These are phyloP conservation scores for Domatiomyces catenatus DNA, from an alignment of 2,329 filamentous ascomycete genomes.

Conservation along the genomic window DNA sequence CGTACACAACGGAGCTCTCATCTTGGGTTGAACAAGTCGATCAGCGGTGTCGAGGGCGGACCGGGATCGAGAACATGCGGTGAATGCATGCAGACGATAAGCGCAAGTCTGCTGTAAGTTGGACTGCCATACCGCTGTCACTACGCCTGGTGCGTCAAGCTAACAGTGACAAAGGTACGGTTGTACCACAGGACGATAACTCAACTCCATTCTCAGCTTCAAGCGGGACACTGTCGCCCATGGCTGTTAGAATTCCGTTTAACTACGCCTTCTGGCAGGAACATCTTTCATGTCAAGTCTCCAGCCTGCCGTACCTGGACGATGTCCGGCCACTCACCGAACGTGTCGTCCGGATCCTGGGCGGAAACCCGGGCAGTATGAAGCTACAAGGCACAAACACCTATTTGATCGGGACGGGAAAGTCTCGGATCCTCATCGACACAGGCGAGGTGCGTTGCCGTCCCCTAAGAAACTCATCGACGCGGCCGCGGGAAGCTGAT, in stretches of 20 bases:
- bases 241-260: constrained; percentile 17
- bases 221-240: neutral
- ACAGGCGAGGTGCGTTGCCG: constrained; percentile 15
- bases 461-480: too few species aligned
- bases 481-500: too few species aligned
- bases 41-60: too few species aligned
- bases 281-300: constrained; percentile 29
- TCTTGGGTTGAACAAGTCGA: too few species aligned
- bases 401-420: constrained; percentile 26
- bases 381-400: constrained; percentile 28
- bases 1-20: too few species aligned
- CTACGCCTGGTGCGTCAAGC: neutral
- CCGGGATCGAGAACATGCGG: too few species aligned
- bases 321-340: constrained; percentile 30
- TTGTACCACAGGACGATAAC: neutral
- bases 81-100: too few species aligned
- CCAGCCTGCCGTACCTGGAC: constrained; percentile 23
- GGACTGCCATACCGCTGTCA: too few species aligned
- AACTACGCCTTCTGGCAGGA: constrained; percentile 35
- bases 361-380: constrained; percentile 32
- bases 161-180: neutral
- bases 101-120: too few species aligned
- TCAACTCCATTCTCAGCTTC: neutral
- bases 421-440: constrained; percentile 24
- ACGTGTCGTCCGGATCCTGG: constrained; percentile 30